A percentile compares a stretch with the other conserved stretches of the same genome.
Conservation (phyloP, 2,329 filamentous ascomycete genomes). For the Arthrinium phaeospermum region DNA sequence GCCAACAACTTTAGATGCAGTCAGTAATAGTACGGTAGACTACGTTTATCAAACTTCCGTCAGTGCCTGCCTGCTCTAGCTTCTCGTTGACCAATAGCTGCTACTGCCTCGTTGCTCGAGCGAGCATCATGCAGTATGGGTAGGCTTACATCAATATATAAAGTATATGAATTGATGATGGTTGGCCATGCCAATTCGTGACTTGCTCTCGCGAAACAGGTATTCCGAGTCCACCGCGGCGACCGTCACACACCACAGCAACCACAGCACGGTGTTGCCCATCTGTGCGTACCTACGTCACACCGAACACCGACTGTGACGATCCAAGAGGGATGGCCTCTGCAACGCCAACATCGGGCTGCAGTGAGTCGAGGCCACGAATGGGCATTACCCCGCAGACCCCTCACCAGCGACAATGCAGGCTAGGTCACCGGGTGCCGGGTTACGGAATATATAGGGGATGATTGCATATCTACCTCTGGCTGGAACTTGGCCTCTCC, state of each 20-base stretch:
- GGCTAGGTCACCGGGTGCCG: not conserved
- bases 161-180: too few relatives aligned
- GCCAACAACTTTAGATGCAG: too few relatives aligned
- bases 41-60: too few relatives aligned
- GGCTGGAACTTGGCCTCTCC: not conserved
- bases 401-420: not conserved
- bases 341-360: not conserved
- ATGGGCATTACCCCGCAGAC: conserved; percentile 14
- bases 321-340: not conserved
- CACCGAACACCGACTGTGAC: not conserved
- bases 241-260: not conserved
- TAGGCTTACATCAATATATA: too few relatives aligned
- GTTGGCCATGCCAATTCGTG: too few relatives aligned
- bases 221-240: not conserved
- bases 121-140: too few relatives aligned
- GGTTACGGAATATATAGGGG: not conserved
- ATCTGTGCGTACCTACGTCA: not conserved
- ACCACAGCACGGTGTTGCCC: not conserved
- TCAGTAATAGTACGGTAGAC: too few relatives aligned
- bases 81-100: too few relatives aligned
- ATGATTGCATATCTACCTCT: not conserved
- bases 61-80: too few relatives aligned
- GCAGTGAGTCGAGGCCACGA: not conserved
- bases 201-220: too few relatives aligned
- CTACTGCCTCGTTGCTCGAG: too few relatives aligned